Conservation (phyloP, 495 filamentous ascomycete genomes). For the Evansstolkia leycettana region DNA sequence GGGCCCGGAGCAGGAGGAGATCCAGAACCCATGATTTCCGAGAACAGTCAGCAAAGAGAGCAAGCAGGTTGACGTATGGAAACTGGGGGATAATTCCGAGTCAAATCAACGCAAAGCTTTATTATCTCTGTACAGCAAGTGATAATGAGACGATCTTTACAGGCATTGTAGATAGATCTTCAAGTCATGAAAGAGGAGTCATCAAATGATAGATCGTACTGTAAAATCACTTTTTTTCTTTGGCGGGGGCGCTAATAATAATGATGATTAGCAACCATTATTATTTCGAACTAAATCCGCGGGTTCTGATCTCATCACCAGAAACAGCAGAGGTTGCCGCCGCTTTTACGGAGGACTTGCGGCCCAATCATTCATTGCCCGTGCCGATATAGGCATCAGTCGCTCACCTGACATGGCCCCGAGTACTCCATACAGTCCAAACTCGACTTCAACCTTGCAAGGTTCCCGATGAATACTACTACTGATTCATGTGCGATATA, state of each 20-base stretch:
- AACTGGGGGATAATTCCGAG: background rate
- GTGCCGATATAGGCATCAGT: too few relatives aligned
- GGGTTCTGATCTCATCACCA: background rate
- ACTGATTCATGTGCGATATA: too few relatives aligned
- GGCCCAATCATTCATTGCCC: too few relatives aligned
- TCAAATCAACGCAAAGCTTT: background rate
- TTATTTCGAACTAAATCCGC: background rate
- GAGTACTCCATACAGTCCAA: too few relatives aligned
- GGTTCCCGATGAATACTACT: too few relatives aligned
- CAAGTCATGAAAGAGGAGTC: background rate
- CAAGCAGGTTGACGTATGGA: background rate
- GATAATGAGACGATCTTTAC: background rate
- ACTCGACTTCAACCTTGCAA: too few relatives aligned
- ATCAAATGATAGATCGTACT: background rate
- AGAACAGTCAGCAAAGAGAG: background rate
- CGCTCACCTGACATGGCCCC: too few relatives aligned
- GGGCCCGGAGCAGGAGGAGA: conserved; percentile 21
- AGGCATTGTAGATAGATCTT: background rate
- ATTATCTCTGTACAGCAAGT: background rate
- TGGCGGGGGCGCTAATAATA: background rate
- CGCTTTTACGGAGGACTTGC: too few relatives aligned
- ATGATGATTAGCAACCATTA: too few relatives aligned
- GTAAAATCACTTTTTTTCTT: background rate
- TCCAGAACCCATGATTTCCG: conserved; percentile 24
- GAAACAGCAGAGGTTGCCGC: background rate